These are phyloP conservation scores for Endogone sp. DNA, from an alignment of 192 early-diverging fungal genomes.

Conservation along the genomic window DNA sequence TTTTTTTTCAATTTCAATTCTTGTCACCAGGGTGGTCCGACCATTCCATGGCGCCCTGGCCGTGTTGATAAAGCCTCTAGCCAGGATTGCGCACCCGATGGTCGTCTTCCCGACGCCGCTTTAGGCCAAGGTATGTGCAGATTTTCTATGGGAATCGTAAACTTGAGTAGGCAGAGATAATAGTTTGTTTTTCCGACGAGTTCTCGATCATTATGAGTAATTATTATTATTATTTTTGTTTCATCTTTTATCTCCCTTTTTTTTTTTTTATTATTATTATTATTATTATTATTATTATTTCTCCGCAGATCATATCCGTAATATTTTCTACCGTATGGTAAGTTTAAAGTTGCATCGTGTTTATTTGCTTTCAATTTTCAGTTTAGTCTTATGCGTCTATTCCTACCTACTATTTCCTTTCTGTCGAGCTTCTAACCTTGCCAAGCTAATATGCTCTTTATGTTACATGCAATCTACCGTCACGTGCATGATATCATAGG, in stretches of 20 bases:
- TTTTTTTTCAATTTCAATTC: too few relatives aligned
- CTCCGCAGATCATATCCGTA: conserved; percentile 53
- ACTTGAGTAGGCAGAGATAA: too few relatives aligned
- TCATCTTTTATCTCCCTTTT: too few relatives aligned
- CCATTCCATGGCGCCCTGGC: conserved; percentile 70
- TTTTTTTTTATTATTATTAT: background rate
- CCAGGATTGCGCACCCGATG: conserved; percentile 59
- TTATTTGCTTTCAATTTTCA: conserved; percentile 6
- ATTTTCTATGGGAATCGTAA: background rate
- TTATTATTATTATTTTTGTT: too few relatives aligned
- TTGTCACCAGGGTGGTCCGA: conserved; percentile 60
- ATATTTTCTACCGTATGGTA: conserved; percentile 80
- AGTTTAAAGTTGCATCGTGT: background rate
- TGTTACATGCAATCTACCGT: too few relatives aligned
- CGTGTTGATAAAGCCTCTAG: conserved; percentile 44
- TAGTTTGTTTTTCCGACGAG: too few relatives aligned
- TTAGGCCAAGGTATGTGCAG: conserved; percentile 35
- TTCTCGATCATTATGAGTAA: too few relatives aligned
- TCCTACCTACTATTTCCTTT: too few relatives aligned
- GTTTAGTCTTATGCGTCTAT: too few relatives aligned
- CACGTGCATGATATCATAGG: conserved; percentile 9
- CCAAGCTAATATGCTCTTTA: too few relatives aligned
- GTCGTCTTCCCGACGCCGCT: conserved; percentile 72
- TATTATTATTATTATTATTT: too few relatives aligned
- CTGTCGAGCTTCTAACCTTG: too few relatives aligned